Conservation (phyloP, 306 rosid species). For the Acmispon strigosus region DNA sequence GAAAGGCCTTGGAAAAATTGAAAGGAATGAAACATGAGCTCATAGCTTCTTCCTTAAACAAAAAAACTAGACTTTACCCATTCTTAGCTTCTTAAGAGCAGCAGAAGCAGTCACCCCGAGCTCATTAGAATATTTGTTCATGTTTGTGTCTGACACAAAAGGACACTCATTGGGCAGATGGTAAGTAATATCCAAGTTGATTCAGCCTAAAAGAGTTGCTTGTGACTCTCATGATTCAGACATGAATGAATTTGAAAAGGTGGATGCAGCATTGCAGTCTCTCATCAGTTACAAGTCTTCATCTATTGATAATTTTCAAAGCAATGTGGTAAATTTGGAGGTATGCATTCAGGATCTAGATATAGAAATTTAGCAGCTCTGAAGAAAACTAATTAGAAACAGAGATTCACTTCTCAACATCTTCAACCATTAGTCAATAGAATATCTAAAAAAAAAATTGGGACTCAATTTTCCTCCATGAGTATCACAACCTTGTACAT, state of each 20-base stretch:
- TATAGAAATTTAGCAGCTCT: conserved; percentile 4
- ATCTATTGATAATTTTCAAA: background rate
- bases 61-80: background rate
- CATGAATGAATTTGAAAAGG: conserved; percentile 19
- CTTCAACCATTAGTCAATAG: conserved; percentile 13
- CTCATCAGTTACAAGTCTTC: conserved; percentile 9
- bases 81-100: conserved; percentile 18
- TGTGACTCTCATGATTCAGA: background rate
- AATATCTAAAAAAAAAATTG: background rate
- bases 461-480: background rate
- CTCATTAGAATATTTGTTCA: conserved; percentile 13
- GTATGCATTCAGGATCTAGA: conserved; percentile 27
- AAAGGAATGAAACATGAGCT: conserved; percentile 23
- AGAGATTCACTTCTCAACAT: conserved; percentile 34
- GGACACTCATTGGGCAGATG: conserved; percentile 9
- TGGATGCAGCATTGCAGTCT: conserved; percentile 13
- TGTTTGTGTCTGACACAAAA: background rate
- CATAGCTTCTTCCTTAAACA: background rate
- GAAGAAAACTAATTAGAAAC: conserved; percentile 18
- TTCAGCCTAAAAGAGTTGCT: conserved; percentile 10
- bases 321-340: conserved; percentile 6
- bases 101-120: conserved; percentile 14
- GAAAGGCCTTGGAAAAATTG: background rate
- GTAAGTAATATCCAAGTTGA: conserved; percentile 20
- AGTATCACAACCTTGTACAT: conserved; percentile 9